phyloP scores from a whole-genome alignment of 768 basidiomycete genomes.

The Mycena leptocephala region DNA sequence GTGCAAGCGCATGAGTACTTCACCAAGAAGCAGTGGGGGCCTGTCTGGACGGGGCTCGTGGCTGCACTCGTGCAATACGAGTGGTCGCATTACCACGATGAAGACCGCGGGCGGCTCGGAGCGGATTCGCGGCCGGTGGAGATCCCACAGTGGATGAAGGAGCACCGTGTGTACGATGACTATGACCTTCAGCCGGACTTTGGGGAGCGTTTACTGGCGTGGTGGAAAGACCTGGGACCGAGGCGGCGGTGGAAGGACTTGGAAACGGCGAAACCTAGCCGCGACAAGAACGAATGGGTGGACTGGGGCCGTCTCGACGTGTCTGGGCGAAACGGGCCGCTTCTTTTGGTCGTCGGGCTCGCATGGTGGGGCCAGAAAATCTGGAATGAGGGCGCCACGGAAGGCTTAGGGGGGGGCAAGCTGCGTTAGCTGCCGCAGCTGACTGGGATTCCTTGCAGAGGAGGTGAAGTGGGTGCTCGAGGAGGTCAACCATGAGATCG shows the following conservation, averaged over 20 bases:
- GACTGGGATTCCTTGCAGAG: too few relatives aligned
- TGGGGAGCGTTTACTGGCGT: neutral
- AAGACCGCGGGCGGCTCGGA: neutral
- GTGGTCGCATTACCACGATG: neutral
- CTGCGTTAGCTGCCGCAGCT: too few relatives aligned
- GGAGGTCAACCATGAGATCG: too few relatives aligned
- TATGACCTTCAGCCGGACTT: neutral
- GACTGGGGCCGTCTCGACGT: neutral
- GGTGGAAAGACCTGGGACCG: neutral
- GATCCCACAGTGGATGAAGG: neutral
- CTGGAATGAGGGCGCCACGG: neutral
- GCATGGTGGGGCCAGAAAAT: constrained; percentile 5
- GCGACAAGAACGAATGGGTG: neutral
- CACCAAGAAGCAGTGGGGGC: neutral
- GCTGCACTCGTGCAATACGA: neutral
- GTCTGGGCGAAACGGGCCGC: neutral
- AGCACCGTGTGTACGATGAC: neutral
- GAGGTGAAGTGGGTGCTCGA: too few relatives aligned
- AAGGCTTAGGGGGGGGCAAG: neutral
- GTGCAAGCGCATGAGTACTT: neutral
- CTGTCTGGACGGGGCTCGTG: neutral
- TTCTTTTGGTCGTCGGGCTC: neutral
- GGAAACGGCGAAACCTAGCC: too few relatives aligned
- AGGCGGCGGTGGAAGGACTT: neutral
- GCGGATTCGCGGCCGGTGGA: neutral